These are phyloP conservation scores for Geosmithia morbida DNA, from an alignment of 2,329 filamentous ascomycete genomes.

Conservation along the genomic window DNA sequence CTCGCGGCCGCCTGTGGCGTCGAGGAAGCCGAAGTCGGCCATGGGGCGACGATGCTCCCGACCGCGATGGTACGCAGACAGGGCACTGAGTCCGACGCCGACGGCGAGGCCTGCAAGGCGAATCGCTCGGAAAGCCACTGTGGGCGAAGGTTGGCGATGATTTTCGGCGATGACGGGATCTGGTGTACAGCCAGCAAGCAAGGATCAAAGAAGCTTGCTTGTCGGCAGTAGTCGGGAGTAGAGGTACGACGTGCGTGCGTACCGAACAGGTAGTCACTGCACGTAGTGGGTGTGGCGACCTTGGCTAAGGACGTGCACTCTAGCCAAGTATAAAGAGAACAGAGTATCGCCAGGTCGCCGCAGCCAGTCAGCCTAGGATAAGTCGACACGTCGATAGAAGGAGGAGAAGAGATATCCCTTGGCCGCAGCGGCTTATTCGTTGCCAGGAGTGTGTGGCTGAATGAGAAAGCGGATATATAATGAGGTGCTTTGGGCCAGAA, in stretches of 20 bases:
- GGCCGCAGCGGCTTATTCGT: background rate
- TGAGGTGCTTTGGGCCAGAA: background rate
- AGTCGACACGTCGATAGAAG: background rate
- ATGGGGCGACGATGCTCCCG: conserved; percentile 17
- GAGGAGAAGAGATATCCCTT: background rate
- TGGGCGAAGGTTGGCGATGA: conserved; percentile 11
- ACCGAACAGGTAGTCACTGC: no score
- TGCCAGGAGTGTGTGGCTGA: background rate
- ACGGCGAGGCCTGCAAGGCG: conserved; percentile 39
- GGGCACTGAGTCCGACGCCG: conserved; percentile 42
- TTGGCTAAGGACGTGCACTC: no score
- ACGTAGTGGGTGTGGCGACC: no score
- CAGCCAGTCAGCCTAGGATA: background rate
- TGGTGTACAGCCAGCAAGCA: background rate
- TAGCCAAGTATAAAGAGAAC: background rate
- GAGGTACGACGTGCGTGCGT: no score
- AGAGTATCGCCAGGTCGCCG: background rate
- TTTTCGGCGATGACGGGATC: background rate
- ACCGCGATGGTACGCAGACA: conserved; percentile 36
- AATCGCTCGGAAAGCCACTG: conserved; percentile 40
- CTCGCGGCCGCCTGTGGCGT: conserved; percentile 41
- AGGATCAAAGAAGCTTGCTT: no score
- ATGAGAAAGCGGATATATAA: background rate
- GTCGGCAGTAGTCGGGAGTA: no score
- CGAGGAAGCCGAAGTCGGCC: conserved; percentile 25